These are phyloP conservation scores for Juncus effusus DNA, from an alignment of 176 grass and related monocot genomes.

Conservation along the genomic window DNA sequence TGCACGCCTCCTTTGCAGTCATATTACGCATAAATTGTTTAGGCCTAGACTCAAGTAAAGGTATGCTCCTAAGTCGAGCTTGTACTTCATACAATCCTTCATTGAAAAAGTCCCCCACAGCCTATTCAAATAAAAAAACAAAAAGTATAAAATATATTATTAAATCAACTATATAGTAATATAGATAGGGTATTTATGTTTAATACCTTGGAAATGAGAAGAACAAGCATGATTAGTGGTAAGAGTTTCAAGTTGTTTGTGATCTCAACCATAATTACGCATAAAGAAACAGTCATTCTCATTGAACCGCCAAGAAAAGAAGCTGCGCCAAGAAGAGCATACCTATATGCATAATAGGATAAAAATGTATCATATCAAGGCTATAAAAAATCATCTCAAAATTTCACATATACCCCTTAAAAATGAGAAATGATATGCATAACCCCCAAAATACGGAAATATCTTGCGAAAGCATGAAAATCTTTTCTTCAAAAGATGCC, in stretches of 20 bases:
- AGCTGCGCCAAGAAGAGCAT: slow-evolving; percentile 95
- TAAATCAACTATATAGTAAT: slow-evolving; percentile 6
- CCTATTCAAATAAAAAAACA: slow-evolving; percentile 47
- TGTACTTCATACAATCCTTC: slow-evolving; percentile 91
- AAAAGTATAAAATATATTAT: neutral
- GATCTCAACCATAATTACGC: slow-evolving; percentile 99
- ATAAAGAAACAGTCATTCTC: slow-evolving; percentile 99
- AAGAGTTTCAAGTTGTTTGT: slow-evolving; percentile 97
- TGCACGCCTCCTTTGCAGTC: slow-evolving; percentile 85
- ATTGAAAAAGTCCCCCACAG: slow-evolving; percentile 95
- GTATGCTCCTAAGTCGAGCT: slow-evolving; percentile 79
- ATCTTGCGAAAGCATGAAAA: neutral
- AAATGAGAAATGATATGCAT: no score
- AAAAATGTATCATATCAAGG: slow-evolving; percentile 8
- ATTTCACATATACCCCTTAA: no score
- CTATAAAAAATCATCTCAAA: no score
- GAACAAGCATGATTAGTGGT: slow-evolving; percentile 98
- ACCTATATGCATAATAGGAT: slow-evolving; percentile 32
- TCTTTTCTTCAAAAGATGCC: neutral
- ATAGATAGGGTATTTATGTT: slow-evolving; percentile 7
- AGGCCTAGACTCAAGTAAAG: slow-evolving; percentile 88
- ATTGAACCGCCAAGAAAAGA: slow-evolving; percentile 99
- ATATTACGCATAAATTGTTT: slow-evolving; percentile 90
- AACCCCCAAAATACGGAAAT: no score
- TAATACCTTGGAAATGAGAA: slow-evolving; percentile 89